phyloP scores from a whole-genome alignment of 768 basidiomycete species.

The Tremella mesenterica region DNA sequence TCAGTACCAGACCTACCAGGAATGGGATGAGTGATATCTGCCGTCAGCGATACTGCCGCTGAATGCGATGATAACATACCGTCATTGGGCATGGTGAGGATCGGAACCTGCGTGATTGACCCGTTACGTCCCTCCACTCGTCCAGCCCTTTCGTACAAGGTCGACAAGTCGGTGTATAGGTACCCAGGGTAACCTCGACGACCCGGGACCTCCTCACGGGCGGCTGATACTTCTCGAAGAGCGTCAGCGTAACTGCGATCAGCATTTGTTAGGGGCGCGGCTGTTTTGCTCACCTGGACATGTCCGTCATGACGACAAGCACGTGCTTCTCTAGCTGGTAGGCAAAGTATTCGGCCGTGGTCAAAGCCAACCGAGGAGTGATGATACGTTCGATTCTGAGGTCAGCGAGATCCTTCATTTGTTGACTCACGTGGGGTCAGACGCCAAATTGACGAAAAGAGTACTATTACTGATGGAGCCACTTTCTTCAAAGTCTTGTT shows the following conservation, averaged over 20 bases:
- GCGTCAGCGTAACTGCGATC: constrained; percentile 33
- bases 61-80: constrained; percentile 51
- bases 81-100: constrained; percentile 99
- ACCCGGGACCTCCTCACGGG: constrained; percentile 97
- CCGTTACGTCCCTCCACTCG: constrained; percentile 96
- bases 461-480: constrained; percentile 95
- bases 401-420: neutral
- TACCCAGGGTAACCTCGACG: constrained; percentile 82
- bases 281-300: constrained; percentile 48
- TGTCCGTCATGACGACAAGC: constrained; percentile 95
- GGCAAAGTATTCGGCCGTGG: constrained; percentile 98
- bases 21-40: constrained; percentile 99
- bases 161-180: constrained; percentile 91
- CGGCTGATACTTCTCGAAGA: constrained; percentile 73
- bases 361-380: constrained; percentile 92
- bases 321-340: constrained; percentile 99
- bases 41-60: neutral
- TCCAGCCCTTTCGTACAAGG: constrained; percentile 98
- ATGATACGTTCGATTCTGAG: constrained; percentile 89
- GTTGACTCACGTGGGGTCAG: constrained; percentile 72
- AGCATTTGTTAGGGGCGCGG: constrained; percentile 54
- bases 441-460: constrained; percentile 95
- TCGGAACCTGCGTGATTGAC: constrained; percentile 98
- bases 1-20: constrained; percentile 46
- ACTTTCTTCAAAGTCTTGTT: constrained; percentile 98